Evolutionary conservation across 1,139 yeast species (phyloP).

Genomic region (Chernovozyma aurita): DNA sequence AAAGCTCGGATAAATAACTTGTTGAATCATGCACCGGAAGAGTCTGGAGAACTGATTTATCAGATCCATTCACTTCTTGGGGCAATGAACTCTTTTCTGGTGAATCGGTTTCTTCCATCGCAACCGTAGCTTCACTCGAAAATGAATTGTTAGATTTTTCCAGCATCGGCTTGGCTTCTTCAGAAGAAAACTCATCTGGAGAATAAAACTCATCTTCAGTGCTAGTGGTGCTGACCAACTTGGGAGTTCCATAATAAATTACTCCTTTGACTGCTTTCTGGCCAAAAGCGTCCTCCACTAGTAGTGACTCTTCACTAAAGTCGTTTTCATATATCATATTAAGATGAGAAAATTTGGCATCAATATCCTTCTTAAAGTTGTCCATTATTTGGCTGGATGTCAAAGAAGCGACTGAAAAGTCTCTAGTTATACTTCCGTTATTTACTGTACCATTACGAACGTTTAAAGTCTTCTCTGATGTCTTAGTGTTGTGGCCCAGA

Average conservation of each 20-base stretch:
- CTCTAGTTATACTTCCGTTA: conserved; percentile 1
- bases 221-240: conserved; percentile 11
- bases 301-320: conserved; percentile 11
- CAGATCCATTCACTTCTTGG: background rate
- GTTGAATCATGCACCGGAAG: conserved; percentile 22
- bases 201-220: conserved; percentile 34
- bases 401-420: conserved; percentile 25
- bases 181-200: conserved; percentile 18
- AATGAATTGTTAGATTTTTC: background rate
- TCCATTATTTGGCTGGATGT: conserved; percentile 27
- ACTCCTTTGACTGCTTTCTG: background rate
- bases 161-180: background rate
- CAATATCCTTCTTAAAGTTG: conserved; percentile 29
- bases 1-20: conserved; percentile 30
- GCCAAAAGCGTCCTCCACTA: background rate
- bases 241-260: background rate
- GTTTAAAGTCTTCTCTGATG: background rate
- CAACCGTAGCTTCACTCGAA: conserved; percentile 34
- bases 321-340: conserved; percentile 4
- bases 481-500: background rate
- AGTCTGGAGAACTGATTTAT: background rate
- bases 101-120: conserved; percentile 4
- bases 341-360: conserved; percentile 12
- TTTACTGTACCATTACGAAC: background rate
- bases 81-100: background rate